Conservation (phyloP, 1,139 yeast genomes). For the Arxiozyma heterogenica region DNA sequence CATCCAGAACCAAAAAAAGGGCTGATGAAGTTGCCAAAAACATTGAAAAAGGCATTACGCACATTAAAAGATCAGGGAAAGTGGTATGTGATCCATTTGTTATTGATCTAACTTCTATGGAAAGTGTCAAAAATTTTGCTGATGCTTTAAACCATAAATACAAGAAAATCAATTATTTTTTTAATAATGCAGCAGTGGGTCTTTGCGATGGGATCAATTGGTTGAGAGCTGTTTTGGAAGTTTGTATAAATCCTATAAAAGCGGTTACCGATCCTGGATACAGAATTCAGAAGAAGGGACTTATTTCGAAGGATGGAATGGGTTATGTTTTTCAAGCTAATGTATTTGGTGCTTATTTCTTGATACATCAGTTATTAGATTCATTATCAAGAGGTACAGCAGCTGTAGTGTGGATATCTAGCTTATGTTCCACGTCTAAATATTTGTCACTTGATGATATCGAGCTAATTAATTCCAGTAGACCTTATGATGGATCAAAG, state of each 20-base stretch:
- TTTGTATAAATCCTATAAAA: slow-evolving; percentile 53
- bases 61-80: slow-evolving; percentile 39
- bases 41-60: slow-evolving; percentile 44
- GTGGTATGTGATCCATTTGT: slow-evolving; percentile 77
- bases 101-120: slow-evolving; percentile 85
- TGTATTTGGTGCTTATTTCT: slow-evolving; percentile 86
- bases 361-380: slow-evolving; percentile 51
- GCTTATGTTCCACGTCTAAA: slow-evolving; percentile 65
- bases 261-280: slow-evolving; percentile 81
- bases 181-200: slow-evolving; percentile 84
- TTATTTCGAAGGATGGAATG: slow-evolving; percentile 55
- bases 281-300: slow-evolving; percentile 71
- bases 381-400: slow-evolving; percentile 51
- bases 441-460: slow-evolving; percentile 67
- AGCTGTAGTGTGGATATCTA: slow-evolving; percentile 75
- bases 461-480: slow-evolving; percentile 52
- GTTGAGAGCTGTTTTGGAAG: slow-evolving; percentile 61
- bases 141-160: slow-evolving; percentile 58
- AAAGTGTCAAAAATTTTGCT: slow-evolving; percentile 63
- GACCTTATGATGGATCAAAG: slow-evolving; percentile 87
- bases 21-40: slow-evolving; percentile 60
- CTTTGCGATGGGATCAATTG: slow-evolving; percentile 81
- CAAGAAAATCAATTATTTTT: slow-evolving; percentile 62
- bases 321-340: slow-evolving; percentile 91
- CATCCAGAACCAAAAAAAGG: slow-evolving; percentile 79